Percentiles rank a stretch among this genome's conserved stretches.
Evolutionary conservation across 1,139 yeast genomes (phyloP).

Genomic region (Cylindricascospora bacillispora): DNA sequence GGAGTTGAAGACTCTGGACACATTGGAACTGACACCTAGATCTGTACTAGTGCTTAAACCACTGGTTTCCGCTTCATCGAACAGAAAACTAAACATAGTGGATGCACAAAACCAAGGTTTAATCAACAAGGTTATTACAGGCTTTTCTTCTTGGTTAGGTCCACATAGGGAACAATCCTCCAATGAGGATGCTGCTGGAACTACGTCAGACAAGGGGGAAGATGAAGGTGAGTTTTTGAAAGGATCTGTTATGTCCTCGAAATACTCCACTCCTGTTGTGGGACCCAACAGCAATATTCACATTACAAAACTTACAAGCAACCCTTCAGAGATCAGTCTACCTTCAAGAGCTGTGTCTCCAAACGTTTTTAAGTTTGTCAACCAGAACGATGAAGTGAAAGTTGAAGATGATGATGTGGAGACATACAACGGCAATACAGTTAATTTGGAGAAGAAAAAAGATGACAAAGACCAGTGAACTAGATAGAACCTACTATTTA

Average conservation of each 20-base stretch:
- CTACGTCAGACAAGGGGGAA: background rate
- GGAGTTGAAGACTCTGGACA: conserved; percentile 36
- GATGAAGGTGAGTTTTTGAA: conserved; percentile 1
- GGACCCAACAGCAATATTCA: conserved; percentile 1
- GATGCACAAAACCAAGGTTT: conserved; percentile 23
- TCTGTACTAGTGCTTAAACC: conserved; percentile 38
- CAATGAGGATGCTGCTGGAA: background rate
- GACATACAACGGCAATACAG: conserved; percentile 37
- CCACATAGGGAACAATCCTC: background rate
- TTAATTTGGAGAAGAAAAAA: conserved; percentile 32
- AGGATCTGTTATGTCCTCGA: conserved; percentile 17
- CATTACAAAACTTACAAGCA: conserved; percentile 6
- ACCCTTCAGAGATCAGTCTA: conserved; percentile 10
- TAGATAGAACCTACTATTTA: too few relatives aligned
- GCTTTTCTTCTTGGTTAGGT: conserved; percentile 25
- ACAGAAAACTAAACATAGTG: conserved; percentile 6
- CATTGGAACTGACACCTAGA: conserved; percentile 47
- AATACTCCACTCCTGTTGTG: conserved; percentile 16
- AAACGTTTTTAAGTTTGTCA: conserved; percentile 18
- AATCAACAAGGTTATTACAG: conserved; percentile 23
- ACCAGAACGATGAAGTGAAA: conserved; percentile 15
- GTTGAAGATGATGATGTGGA: conserved; percentile 25
- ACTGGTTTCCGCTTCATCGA: background rate
- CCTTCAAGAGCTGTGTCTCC: conserved; percentile 22
- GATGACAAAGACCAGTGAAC: conserved; percentile 6